These are phyloP conservation scores for Populus hybrid DNA, from an alignment of 441 rosid species.

Conservation along the genomic window DNA sequence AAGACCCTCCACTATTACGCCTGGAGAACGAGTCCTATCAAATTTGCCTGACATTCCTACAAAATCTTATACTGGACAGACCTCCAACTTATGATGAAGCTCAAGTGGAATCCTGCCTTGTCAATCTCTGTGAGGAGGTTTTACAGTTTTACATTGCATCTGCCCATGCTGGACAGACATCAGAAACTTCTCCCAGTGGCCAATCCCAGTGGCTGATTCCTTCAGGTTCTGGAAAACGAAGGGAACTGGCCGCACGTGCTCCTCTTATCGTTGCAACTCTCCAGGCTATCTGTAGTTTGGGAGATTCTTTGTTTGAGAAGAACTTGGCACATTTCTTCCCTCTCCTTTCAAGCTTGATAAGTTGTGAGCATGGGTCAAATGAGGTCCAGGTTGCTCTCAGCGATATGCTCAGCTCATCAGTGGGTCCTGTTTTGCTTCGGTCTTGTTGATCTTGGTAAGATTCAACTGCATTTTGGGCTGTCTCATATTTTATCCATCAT, in stretches of 20 bases:
- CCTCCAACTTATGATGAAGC: slow-evolving; percentile 53
- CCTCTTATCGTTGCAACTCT: slow-evolving; percentile 90
- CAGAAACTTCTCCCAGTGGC: slow-evolving; percentile 38
- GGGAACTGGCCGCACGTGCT: slow-evolving; percentile 95
- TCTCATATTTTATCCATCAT: slow-evolving; percentile 26
- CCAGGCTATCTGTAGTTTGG: slow-evolving; percentile 79
- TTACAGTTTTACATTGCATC: slow-evolving; percentile 68
- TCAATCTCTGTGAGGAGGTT: slow-evolving; percentile 73
- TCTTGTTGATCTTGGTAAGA: slow-evolving; percentile 51
- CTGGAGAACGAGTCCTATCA: slow-evolving; percentile 98
- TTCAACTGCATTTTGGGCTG: slow-evolving; percentile 27
- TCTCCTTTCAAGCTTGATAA: slow-evolving; percentile 68
- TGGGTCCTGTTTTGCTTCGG: slow-evolving; percentile 83
- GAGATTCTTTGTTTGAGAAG: slow-evolving; percentile 72
- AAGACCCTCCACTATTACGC: slow-evolving; percentile 96
- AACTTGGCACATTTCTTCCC: slow-evolving; percentile 70
- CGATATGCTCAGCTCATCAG: slow-evolving; percentile 82
- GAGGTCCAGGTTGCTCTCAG: slow-evolving; percentile 94
- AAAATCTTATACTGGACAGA: slow-evolving; percentile 65
- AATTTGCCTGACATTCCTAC: slow-evolving; percentile 88
- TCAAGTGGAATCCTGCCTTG: slow-evolving; percentile 66
- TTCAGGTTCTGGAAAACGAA: slow-evolving; percentile 83
- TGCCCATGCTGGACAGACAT: slow-evolving; percentile 40
- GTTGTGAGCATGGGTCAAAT: slow-evolving; percentile 91
- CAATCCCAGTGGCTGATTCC: slow-evolving; percentile 73